Evolutionary conservation across 768 basidiomycete species (phyloP), one percentile per base, ranked within the genome.

Genomic region (Leccinellum albellum): DNA sequence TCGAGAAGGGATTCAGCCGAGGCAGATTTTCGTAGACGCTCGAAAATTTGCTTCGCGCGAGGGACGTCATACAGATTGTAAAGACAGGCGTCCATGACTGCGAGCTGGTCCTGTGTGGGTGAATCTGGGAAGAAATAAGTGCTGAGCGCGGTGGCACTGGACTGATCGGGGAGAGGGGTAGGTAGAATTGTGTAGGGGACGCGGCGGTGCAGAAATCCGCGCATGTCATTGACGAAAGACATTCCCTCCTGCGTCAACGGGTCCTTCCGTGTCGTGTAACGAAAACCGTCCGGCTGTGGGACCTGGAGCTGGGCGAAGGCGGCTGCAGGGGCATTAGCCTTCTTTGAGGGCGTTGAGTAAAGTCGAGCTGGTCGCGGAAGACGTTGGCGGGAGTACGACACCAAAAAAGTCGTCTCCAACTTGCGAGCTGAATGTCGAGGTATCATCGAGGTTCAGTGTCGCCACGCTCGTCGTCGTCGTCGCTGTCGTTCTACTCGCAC

Each of bases 41-140:
- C 81, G 60, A 94, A 93, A 23, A 95, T 81, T 35, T 76, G 74
- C 60, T 83, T 83, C 7, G 93, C 93, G 6, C 94, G 87, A 0
- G 80, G 77, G 0, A 94, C 84, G 67, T 48, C 46, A 17, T 48
- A 48, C 7, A 48, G 46, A 48, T 28, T 82, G 68, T 87, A 80
- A 13, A 95, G 73, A 67, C 94, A 95, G 4, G 91, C 90, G 63
- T 89, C 86, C 73, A 95, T 89, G 60, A 95, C 45, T 13, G 89
- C 84, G 12, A 91, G 68, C 54, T 82, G 77, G 69, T 93, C 89
- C 46, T 85, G 82, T 0, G 86, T 83, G 0, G 74, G 69, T 0
- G 89, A 82, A 67, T 89, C 82, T 5, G 81, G 78, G 70, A 84
- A 91, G 73, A 82, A 83, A 51, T 79, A 60, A 59, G 80, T 79